Conservation (phyloP, 1,139 yeast genomes). For the Suhomyces atakaporum region DNA sequence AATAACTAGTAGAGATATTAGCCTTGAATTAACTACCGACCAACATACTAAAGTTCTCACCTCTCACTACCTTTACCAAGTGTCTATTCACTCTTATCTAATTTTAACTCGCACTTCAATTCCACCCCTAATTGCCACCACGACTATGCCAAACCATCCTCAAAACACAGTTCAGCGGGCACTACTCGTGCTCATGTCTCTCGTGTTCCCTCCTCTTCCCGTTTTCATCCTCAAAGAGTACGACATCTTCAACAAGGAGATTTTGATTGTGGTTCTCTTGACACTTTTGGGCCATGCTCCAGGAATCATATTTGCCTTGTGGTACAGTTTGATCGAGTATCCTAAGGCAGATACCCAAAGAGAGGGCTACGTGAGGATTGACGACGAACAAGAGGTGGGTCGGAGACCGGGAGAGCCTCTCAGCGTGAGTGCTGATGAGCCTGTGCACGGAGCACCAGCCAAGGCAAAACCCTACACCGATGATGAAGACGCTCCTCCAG, state of each 20-base stretch:
- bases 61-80: too few species aligned
- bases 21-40: too few species aligned
- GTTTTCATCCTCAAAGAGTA: slow-evolving; percentile 32
- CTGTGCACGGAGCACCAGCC: slow-evolving; percentile 6
- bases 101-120: not conserved
- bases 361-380: slow-evolving; percentile 26
- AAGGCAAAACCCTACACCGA: not conserved
- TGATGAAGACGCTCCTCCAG: slow-evolving; percentile 21
- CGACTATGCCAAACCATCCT: not conserved
- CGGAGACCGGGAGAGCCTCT: slow-evolving; percentile 1
- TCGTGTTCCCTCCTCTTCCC: slow-evolving; percentile 45
- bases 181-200: slow-evolving; percentile 34
- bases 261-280: slow-evolving; percentile 36
- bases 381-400: slow-evolving; percentile 15
- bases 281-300: slow-evolving; percentile 43
- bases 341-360: slow-evolving; percentile 8
- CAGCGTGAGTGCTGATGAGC: slow-evolving; percentile 6
- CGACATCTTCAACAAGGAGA: slow-evolving; percentile 36
- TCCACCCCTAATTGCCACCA: not conserved
- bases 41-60: too few species aligned
- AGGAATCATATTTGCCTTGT: slow-evolving; percentile 38
- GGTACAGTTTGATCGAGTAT: slow-evolving; percentile 26
- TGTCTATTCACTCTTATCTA: too few species aligned
- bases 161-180: slow-evolving; percentile 12
- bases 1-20: too few species aligned